Evolutionary conservation across 2,329 filamentous ascomycete genomes (phyloP).

Genomic region (Penicillium sp.): DNA sequence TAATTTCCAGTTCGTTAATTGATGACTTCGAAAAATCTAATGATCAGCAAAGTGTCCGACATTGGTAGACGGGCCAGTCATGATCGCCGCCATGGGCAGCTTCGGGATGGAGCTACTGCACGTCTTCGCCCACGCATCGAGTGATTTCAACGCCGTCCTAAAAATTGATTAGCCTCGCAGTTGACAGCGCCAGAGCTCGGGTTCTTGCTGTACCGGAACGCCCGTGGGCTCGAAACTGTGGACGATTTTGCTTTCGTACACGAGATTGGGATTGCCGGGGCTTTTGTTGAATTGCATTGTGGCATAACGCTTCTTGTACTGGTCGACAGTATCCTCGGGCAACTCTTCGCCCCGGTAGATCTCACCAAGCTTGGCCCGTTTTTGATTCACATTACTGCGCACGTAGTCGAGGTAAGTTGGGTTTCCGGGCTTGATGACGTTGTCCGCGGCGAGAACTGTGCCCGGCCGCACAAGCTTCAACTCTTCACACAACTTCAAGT

Average conservation of each 20-base stretch:
- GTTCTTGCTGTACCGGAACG: background rate
- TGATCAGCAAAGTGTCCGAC: too few species aligned
- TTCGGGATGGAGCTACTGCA: background rate
- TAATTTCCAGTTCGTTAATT: too few species aligned
- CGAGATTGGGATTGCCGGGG: slow-evolving; percentile 56
- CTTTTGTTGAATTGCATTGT: slow-evolving; percentile 23
- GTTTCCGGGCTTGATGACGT: slow-evolving; percentile 40
- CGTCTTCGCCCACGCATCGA: slow-evolving; percentile 1
- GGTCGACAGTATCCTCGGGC: slow-evolving; percentile 8
- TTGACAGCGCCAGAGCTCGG: background rate
- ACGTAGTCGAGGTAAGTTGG: slow-evolving; percentile 56
- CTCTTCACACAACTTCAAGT: slow-evolving; percentile 70
- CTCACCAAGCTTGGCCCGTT: slow-evolving; percentile 29
- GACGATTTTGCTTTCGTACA: slow-evolving; percentile 54
- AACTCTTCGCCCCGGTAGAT: slow-evolving; percentile 19
- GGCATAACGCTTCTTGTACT: slow-evolving; percentile 22
- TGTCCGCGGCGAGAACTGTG: slow-evolving; percentile 38
- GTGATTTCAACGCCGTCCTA: slow-evolving; percentile 9
- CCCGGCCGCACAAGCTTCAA: slow-evolving; percentile 58
- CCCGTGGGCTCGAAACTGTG: slow-evolving; percentile 3
- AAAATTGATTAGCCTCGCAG: too few species aligned
- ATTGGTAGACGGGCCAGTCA: too few species aligned
- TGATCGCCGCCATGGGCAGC: background rate
- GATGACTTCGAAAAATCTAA: too few species aligned
- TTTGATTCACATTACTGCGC: slow-evolving; percentile 56